Conservation (phyloP, 164 flowering plant species). For the Piper longum region DNA sequence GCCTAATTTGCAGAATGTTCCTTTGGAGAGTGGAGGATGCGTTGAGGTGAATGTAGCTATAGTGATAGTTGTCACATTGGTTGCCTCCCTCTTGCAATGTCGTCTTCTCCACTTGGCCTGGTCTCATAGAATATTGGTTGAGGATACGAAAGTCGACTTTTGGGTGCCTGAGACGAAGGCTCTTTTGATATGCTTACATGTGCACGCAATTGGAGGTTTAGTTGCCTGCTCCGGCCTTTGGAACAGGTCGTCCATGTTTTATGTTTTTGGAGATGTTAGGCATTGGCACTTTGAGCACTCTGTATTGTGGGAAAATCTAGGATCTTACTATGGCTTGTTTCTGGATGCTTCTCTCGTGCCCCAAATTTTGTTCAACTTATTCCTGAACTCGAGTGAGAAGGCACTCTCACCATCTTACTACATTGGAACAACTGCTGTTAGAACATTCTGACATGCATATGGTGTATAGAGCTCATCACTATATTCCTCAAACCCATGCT, state of each 20-base stretch:
- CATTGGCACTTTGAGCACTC: too few species aligned
- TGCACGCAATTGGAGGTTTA: slow-evolving; percentile 29
- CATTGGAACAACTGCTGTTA: slow-evolving; percentile 39
- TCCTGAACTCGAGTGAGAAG: slow-evolving; percentile 24
- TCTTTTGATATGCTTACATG: slow-evolving; percentile 18
- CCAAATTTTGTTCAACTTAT: slow-evolving; percentile 43
- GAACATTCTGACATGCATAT: slow-evolving; percentile 53
- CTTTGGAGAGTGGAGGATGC: slow-evolving; percentile 27
- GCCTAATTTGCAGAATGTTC: slow-evolving; percentile 11
- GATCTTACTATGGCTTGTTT: slow-evolving; percentile 49
- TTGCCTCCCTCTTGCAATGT: slow-evolving; percentile 37
- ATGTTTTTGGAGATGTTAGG: neutral
- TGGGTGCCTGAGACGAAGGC: slow-evolving; percentile 37
- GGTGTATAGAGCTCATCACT: slow-evolving; percentile 34
- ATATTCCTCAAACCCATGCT: slow-evolving; percentile 2
- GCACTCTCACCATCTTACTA: slow-evolving; percentile 37
- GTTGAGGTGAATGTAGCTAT: slow-evolving; percentile 39
- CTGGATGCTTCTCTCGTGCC: slow-evolving; percentile 58
- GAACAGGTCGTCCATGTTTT: neutral
- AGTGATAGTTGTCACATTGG: slow-evolving; percentile 37
- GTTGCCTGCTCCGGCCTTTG: slow-evolving; percentile 22
- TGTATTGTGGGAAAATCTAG: slow-evolving; percentile 28
- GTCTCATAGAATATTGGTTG: slow-evolving; percentile 30
- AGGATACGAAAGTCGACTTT: slow-evolving; percentile 14
- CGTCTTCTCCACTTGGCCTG: slow-evolving; percentile 50